Evolutionary conservation across 306 rosid species (phyloP).

Genomic region (Pyrus pyrifolia): DNA sequence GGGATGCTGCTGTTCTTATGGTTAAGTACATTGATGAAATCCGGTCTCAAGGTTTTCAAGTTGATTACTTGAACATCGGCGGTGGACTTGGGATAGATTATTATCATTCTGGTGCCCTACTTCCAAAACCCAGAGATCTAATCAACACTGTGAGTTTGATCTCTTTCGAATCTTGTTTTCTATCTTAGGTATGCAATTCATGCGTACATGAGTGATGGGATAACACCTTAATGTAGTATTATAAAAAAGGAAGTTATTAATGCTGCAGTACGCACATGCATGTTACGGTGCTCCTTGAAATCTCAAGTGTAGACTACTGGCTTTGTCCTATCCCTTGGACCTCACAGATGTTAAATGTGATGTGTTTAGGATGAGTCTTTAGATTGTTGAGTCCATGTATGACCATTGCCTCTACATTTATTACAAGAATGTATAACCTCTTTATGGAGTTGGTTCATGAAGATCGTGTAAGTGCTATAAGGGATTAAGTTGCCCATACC

Average conservation of each 20-base stretch:
- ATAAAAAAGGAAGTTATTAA: not conserved
- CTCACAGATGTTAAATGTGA: not conserved
- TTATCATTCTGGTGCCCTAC: constrained; percentile 75
- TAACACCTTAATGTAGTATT: not conserved
- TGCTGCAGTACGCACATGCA: not conserved
- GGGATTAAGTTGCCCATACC: not conserved
- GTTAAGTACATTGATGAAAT: constrained; percentile 81
- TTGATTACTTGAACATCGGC: constrained; percentile 80
- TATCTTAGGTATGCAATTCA: not conserved
- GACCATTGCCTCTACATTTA: not conserved
- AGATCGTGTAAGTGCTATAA: not conserved
- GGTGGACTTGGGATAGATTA: constrained; percentile 97
- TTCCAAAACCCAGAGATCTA: constrained; percentile 85
- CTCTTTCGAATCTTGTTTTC: not conserved
- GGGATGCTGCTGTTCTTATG: constrained; percentile 88
- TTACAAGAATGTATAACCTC: not conserved
- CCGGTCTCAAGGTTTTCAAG: constrained; percentile 84
- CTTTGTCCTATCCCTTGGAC: not conserved
- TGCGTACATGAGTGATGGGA: not conserved
- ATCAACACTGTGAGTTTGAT: constrained; percentile 64
- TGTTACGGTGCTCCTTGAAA: not conserved
- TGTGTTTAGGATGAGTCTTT: not conserved
- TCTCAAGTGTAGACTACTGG: not conserved
- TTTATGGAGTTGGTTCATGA: not conserved
- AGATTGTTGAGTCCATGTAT: not conserved